phyloP scores from a whole-genome alignment of 2,329 filamentous ascomycete species.

The Chrysosporium keratinophilum region DNA sequence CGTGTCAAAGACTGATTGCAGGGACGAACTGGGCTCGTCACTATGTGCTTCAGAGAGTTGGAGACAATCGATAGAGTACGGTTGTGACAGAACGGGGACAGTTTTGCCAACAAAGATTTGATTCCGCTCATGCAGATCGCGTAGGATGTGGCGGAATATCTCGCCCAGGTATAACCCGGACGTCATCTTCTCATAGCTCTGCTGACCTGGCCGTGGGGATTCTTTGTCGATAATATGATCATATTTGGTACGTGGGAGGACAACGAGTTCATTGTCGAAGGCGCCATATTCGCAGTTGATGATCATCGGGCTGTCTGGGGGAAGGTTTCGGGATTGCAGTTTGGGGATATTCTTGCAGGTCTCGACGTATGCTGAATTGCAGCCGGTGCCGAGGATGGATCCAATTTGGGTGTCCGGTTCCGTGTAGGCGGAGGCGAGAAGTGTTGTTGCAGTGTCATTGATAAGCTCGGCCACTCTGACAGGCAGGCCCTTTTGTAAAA shows the following conservation, averaged over 20 bases:
- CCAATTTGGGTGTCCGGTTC: slow-evolving; percentile 85
- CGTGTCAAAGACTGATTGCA: slow-evolving; percentile 60
- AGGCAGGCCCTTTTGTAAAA: slow-evolving; percentile 53
- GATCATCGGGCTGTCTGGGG: slow-evolving; percentile 72
- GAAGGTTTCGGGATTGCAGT: slow-evolving; percentile 79
- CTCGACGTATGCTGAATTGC: slow-evolving; percentile 98
- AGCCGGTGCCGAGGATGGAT: slow-evolving; percentile 96
- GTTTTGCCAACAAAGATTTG: slow-evolving; percentile 78
- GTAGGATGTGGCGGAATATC: slow-evolving; percentile 76
- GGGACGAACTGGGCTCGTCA: slow-evolving; percentile 69
- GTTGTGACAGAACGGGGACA: slow-evolving; percentile 65
- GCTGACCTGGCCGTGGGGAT: slow-evolving; percentile 84
- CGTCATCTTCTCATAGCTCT: slow-evolving; percentile 97
- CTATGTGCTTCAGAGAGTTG: slow-evolving; percentile 90
- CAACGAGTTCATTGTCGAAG: slow-evolving; percentile 85
- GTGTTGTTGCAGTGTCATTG: slow-evolving; percentile 93
- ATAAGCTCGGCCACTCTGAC: slow-evolving; percentile 89
- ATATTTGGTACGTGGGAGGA: slow-evolving; percentile 75
- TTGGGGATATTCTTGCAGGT: slow-evolving; percentile 83
- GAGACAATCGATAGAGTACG: slow-evolving; percentile 83
- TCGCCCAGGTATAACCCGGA: slow-evolving; percentile 89
- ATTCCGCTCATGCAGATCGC: slow-evolving; percentile 63
- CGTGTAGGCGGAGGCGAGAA: slow-evolving; percentile 93
- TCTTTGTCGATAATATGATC: slow-evolving; percentile 81
- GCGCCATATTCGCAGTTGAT: slow-evolving; percentile 98